Evolutionary conservation across 2,329 filamentous ascomycete species (phyloP), one percentile per base, ranked within the genome.

Genomic region (Trichophyton simii): DNA sequence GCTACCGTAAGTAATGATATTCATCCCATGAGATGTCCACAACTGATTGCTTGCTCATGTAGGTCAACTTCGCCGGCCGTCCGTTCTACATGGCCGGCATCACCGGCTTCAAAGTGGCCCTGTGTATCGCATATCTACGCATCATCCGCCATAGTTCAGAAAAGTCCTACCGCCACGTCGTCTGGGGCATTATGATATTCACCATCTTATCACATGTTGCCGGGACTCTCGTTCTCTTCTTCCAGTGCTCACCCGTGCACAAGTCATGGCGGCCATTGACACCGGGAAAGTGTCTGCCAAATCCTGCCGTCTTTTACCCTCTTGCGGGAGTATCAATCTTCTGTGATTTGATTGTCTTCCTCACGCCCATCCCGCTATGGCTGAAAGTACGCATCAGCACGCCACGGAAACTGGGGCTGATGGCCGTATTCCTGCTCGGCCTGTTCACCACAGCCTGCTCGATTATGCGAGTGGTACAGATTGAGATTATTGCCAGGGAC

Each of bases 401-500:
- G 0, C 72, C 71, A 3, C 80, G 81, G 68, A 82, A 82, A 64
- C 59, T 78, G 1, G 79, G 79, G 2, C 75, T 82, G 0, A 77
- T 81, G 11, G 75, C 68, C 42, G 77, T 83, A 42, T 83, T 83
- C 64, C 69, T 78, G 0, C 72, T 83, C 0, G 81, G 81, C 0
- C 71, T 82, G 0, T 82, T 83, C 66, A 83, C 80, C 0, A 83
- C 80, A 0, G 61, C 82, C 6, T 83, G 80, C 66, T 82, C 80
- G 2, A 74, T 82, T 60, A 68, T 83, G 60, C 76, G 81, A 11
- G 78, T 82, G 62, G 70, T 75, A 0, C 79, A 82, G 65, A 82
- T 83, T 63, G 69, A 77, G 63, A 71, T 75, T 0, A 80, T 83
- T 44, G 77, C 78, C 15, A 70, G 71, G 11, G 79, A 82, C 42